Percentiles rank a stretch among this genome's conserved stretches.
phyloP scores from a whole-genome alignment of 257 asterid genomes.

The Solanum virginianum region DNA sequence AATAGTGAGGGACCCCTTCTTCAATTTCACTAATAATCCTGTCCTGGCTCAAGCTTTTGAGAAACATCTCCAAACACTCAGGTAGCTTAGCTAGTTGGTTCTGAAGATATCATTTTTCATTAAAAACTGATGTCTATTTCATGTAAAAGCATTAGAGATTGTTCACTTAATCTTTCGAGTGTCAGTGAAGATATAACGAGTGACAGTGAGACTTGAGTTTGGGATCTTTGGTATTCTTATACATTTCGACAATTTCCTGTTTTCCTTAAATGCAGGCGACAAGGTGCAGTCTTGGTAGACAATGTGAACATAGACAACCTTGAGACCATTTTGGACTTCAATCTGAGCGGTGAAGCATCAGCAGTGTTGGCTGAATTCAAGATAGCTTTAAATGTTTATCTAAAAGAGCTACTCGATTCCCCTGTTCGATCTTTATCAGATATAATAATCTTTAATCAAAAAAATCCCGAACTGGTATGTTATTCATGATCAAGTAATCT shows the following conservation, averaged over 20 bases:
- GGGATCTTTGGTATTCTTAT: too few species aligned
- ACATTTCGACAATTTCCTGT: neutral
- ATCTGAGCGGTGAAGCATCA: neutral
- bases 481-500: neutral
- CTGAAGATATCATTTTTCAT: neutral
- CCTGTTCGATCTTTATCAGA: conserved; percentile 31
- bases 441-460: conserved; percentile 23
- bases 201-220: neutral
- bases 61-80: conserved; percentile 10
- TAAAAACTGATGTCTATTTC: neutral
- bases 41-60: conserved; percentile 3
- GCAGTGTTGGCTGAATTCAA: conserved; percentile 26
- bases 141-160: neutral
- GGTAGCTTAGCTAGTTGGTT: conserved; percentile 8
- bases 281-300: conserved; percentile 29
- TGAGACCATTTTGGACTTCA: neutral
- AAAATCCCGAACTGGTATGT: conserved; percentile 15
- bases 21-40: conserved; percentile 1
- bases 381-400: conserved; percentile 21
- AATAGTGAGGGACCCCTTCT: conserved; percentile 14
- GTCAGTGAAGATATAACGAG: neutral
- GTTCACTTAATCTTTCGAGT: neutral
- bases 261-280: conserved; percentile 10
- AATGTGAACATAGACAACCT: conserved; percentile 14
- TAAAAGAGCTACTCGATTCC: conserved; percentile 20